These are phyloP conservation scores for Sporothrix humicola DNA, from an alignment of 2,329 filamentous ascomycete species.

Conservation along the genomic window DNA sequence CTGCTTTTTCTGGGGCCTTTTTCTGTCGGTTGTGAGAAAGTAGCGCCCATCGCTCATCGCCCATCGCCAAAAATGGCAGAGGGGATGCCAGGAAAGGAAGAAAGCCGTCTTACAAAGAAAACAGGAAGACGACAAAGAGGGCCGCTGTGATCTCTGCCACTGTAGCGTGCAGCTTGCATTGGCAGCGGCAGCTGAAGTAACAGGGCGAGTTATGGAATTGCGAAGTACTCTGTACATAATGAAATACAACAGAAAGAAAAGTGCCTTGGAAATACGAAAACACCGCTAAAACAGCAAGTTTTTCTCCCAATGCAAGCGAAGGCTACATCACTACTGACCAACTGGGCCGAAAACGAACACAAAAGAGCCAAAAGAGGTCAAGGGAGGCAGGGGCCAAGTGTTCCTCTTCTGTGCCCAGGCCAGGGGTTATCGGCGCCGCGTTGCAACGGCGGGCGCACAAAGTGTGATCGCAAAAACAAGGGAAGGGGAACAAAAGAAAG, in stretches of 20 bases:
- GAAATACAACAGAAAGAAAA: neutral
- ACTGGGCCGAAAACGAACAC: neutral
- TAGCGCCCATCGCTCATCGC: neutral
- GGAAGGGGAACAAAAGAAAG: neutral
- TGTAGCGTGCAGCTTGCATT: neutral
- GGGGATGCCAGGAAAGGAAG: constrained; percentile 27
- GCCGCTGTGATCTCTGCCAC: neutral
- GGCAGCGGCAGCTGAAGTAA: neutral
- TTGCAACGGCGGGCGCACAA: constrained; percentile 22
- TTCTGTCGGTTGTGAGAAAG: neutral
- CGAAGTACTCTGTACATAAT: too few species aligned
- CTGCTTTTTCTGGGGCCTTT: neutral
- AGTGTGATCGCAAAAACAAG: constrained; percentile 1
- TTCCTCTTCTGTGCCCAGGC: constrained; percentile 5
- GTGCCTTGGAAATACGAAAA: neutral
- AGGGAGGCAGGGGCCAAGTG: constrained; percentile 24
- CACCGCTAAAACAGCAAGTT: neutral
- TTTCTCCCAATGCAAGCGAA: constrained; percentile 10
- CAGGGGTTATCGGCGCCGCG: constrained; percentile 2
- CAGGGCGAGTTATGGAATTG: neutral
- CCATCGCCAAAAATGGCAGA: neutral
- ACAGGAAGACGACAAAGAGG: neutral
- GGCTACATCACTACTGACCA: constrained; percentile 25
- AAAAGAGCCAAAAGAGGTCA: neutral
- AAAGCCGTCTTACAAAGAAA: neutral